Evolutionary conservation across 1,284 basidiomycete genomes (phyloP).

Genomic region (Irpex lacteus): DNA sequence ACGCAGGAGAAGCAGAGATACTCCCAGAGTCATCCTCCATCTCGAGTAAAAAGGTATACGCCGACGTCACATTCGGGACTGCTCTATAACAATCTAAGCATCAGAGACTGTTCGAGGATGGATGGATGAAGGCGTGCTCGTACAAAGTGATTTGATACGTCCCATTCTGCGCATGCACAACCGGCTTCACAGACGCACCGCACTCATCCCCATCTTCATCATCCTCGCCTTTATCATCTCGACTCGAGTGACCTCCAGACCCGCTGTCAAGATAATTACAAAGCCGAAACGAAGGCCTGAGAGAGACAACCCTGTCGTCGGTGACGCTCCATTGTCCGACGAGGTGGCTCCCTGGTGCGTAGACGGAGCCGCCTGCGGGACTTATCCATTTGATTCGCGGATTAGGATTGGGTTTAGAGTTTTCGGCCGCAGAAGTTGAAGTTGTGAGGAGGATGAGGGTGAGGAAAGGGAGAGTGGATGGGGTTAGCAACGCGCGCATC

Average conservation of each 20-base stretch:
- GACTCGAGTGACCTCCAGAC: too few species aligned
- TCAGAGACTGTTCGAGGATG: not conserved
- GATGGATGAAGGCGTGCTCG: slow-evolving; percentile 2
- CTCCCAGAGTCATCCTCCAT: slow-evolving; percentile 41
- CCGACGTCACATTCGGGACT: slow-evolving; percentile 30
- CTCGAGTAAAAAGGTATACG: slow-evolving; percentile 31
- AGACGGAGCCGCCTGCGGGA: slow-evolving; percentile 27
- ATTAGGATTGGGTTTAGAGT: too few species aligned
- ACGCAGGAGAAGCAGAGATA: slow-evolving; percentile 36
- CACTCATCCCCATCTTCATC: slow-evolving; percentile 1
- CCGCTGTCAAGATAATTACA: not conserved
- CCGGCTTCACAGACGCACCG: slow-evolving; percentile 38
- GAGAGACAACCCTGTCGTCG: slow-evolving; percentile 20
- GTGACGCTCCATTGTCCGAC: slow-evolving; percentile 27
- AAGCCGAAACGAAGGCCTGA: slow-evolving; percentile 14
- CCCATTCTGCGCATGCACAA: slow-evolving; percentile 30
- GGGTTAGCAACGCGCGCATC: too few species aligned
- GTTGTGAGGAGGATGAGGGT: too few species aligned
- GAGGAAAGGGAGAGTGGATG: too few species aligned
- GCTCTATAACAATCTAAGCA: slow-evolving; percentile 21
- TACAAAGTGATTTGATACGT: slow-evolving; percentile 29
- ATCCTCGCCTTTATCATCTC: too few species aligned
- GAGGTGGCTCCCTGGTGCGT: slow-evolving; percentile 28
- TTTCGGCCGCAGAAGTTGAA: too few species aligned
- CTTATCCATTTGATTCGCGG: slow-evolving; percentile 27